Base-by-base conservation (phyloP, 2,329 filamentous ascomycete genomes). In the Ophiocordyceps camponoti-floridani region DNA sequence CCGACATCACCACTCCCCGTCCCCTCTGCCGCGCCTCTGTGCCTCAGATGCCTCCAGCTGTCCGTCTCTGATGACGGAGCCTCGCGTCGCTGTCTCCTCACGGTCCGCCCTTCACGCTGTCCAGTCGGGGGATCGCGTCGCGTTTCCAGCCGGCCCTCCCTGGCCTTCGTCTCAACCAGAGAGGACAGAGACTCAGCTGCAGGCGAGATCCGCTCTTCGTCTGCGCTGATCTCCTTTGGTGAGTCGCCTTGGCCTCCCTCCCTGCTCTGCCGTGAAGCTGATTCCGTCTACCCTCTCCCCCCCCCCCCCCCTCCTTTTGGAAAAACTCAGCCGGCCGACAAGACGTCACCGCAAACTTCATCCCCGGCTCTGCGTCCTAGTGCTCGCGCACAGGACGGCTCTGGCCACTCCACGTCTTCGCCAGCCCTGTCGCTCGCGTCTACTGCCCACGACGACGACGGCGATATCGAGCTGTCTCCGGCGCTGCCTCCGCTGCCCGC, bases 161-260 rank as follows among this genome's bases (percentile, higher is more conserved):
- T 37, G 14, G 35, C 35, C n/a, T 37, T 37, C 35, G 35, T 37
- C 35, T 37, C 35, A 37, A 16, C 35, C 35, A 37, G 35, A 37
- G 14, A 37, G 35, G 35, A 54, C 49, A 49, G 70, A 75, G 71
- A 67, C 61, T 69, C 70, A 72, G 73, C 64, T 65, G 70, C 72
- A 73, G 74, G 68, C 73, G 73, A 37, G 35, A 74, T 61, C 58
- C 54, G 49, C 58, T 52, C 54, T 58, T 74, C 72, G 74, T 77
- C 73, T 77, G 73, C 69, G 62, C 72, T 77, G 73, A 70, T 76
- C 73, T 73, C 69, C 55, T 57, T 58, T 64, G 67, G 70, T 73
- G 58, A 69, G 68, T 51, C 41, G 28, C 28, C 28, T 30, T 30
- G 27, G n/a, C 26, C 4, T 26, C 18, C 38, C 40, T 42, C 28